Evolutionary conservation across 2,329 filamentous ascomycete genomes (phyloP).

Genomic region (Claviceps fusiformis): DNA sequence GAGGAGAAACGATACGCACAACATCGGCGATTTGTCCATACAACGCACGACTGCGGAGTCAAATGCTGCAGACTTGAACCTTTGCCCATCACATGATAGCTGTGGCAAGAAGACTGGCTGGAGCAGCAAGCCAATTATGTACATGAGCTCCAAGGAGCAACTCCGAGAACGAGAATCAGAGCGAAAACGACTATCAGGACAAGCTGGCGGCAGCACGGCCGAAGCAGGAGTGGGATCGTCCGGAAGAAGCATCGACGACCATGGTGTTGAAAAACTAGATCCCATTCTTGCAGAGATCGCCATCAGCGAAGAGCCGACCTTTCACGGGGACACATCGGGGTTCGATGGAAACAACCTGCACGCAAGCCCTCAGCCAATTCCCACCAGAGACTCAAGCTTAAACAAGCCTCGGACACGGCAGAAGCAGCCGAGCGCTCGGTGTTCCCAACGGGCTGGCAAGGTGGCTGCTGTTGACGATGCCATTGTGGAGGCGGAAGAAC

Average conservation of each 20-base stretch:
- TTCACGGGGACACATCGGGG: constrained; percentile 12
- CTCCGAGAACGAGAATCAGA: constrained; percentile 50
- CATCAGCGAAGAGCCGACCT: constrained; percentile 40
- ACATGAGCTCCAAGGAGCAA: constrained; percentile 60
- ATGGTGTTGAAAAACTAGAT: constrained; percentile 25
- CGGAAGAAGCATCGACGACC: constrained; percentile 13
- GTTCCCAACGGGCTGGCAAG: constrained; percentile 35
- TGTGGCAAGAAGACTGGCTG: constrained; percentile 45
- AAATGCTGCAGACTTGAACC: constrained; percentile 32
- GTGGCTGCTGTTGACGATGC: constrained; percentile 17
- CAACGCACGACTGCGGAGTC: constrained; percentile 37
- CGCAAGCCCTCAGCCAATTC: constrained; percentile 40
- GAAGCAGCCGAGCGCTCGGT: constrained; percentile 39
- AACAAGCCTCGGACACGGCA: constrained; percentile 39
- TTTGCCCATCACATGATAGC: constrained; percentile 44
- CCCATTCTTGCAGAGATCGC: constrained; percentile 37
- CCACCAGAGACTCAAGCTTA: constrained; percentile 54
- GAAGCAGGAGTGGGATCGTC: constrained; percentile 11
- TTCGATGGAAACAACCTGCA: constrained; percentile 9
- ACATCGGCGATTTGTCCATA: constrained; percentile 51
- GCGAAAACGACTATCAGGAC: constrained; percentile 35
- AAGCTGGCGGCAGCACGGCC: constrained; percentile 16
- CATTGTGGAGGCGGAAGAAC: constrained; percentile 31
- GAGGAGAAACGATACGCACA: constrained; percentile 42
- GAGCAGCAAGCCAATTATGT: constrained; percentile 48